A percentile compares a stretch with the other conserved stretches of the same genome.
Evolutionary conservation across 495 filamentous ascomycete genomes (phyloP).

Genomic region (Aspergillus hancockii): DNA sequence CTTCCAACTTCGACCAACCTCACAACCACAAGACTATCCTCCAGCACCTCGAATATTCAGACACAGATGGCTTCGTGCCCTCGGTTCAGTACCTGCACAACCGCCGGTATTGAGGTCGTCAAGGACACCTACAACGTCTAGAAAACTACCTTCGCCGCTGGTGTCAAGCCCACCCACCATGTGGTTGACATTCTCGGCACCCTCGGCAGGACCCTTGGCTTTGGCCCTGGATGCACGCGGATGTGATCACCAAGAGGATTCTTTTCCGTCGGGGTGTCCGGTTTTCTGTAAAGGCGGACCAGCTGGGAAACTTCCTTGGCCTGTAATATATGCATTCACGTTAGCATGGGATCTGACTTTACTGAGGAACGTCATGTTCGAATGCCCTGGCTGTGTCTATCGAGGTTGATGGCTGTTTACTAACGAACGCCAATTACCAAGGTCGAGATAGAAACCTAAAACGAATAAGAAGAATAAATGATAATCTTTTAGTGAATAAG

Average conservation of each 20-base stretch:
- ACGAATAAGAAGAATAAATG: too few relatives aligned
- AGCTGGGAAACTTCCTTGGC: too few relatives aligned
- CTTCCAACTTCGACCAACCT: conserved; percentile 70
- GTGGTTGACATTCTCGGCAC: conserved; percentile 73
- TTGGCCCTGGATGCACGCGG: conserved; percentile 55
- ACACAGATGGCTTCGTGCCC: conserved; percentile 61
- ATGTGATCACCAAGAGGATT: conserved; percentile 31
- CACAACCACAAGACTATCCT: conserved; percentile 54
- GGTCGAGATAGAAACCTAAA: too few relatives aligned
- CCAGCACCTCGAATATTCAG: conserved; percentile 56
- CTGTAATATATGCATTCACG: neutral
- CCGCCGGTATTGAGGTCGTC: conserved; percentile 66
- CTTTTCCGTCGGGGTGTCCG: neutral
- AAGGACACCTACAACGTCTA: conserved; percentile 63
- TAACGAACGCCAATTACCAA: neutral
- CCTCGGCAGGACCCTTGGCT: conserved; percentile 64
- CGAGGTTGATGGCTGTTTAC: neutral
- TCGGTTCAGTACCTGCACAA: conserved; percentile 65
- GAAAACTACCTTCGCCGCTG: conserved; percentile 56
- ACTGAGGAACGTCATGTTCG: neutral
- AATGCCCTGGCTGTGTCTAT: neutral
- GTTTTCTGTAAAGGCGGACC: neutral
- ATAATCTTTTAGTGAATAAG: too few relatives aligned
- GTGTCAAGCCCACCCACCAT: conserved; percentile 66
- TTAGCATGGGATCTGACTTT: neutral